Conservation (phyloP, 2,329 filamentous ascomycete species). For the Xylariaceae sp. region DNA sequence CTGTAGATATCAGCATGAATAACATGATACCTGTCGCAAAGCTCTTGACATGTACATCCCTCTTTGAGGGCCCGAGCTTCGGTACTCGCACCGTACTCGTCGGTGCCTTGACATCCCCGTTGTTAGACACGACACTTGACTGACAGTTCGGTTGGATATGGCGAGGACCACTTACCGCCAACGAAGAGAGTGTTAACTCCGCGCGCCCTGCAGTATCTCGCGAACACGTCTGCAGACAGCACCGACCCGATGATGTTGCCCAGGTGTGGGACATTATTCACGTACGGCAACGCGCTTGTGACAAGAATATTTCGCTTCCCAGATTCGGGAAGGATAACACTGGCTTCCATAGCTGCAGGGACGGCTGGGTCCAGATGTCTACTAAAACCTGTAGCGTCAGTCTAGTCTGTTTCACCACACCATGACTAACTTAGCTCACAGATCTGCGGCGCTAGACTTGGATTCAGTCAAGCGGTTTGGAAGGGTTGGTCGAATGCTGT, state of each 20-base stretch:
- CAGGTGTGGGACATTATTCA: slow-evolving; percentile 51
- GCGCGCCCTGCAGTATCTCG: slow-evolving; percentile 15
- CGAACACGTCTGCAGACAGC: slow-evolving; percentile 46
- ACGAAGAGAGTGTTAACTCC: slow-evolving; percentile 15
- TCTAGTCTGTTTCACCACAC: no score
- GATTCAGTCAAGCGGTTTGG: no score
- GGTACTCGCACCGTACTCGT: slow-evolving; percentile 15
- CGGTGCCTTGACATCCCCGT: slow-evolving; percentile 9
- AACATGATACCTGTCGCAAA: slow-evolving; percentile 16
- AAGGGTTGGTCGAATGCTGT: no score
- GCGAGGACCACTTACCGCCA: slow-evolving; percentile 10
- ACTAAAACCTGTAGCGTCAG: no score
- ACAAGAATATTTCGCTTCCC: slow-evolving; percentile 14
- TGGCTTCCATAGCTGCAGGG: no score
- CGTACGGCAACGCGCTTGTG: slow-evolving; percentile 46
- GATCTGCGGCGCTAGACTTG: no score
- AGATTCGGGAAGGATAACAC: slow-evolving; percentile 12
- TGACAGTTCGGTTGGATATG: slow-evolving; percentile 5
- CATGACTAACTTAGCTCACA: no score
- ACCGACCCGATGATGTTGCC: slow-evolving; percentile 46
- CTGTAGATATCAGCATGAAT: slow-evolving; percentile 15
- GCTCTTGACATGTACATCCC: slow-evolving; percentile 12
- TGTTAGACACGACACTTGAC: slow-evolving; percentile 6
- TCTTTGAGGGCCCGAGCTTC: slow-evolving; percentile 16
- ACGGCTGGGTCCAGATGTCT: no score